phyloP scores from a whole-genome alignment of 805 yeast genomes.

The Komagataella populi region DNA sequence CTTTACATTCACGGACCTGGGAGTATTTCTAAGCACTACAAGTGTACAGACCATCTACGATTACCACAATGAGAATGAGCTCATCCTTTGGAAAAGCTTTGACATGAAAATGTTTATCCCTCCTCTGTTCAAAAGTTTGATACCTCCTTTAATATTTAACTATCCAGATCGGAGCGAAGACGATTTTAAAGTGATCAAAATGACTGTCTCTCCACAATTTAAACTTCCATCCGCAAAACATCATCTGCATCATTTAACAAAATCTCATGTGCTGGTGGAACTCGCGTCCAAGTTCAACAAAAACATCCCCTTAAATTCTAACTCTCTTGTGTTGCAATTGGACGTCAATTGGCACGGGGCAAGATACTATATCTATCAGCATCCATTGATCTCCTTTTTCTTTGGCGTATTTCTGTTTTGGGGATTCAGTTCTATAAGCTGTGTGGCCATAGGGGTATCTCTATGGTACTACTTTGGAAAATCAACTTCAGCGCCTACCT shows the following conservation, averaged over 20 bases:
- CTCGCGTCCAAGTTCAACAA: background rate
- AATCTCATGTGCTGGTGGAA: background rate
- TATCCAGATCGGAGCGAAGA: background rate
- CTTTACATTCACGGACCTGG: background rate
- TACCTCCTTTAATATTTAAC: background rate
- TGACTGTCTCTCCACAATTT: background rate
- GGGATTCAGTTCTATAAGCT: constrained; percentile 18
- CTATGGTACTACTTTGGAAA: constrained; percentile 10
- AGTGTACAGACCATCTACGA: background rate
- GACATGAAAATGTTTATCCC: background rate
- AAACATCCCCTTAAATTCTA: background rate
- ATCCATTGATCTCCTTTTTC: constrained; percentile 18
- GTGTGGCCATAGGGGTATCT: constrained; percentile 14
- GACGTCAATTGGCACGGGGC: constrained; percentile 27
- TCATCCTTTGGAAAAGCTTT: background rate
- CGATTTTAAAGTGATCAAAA: background rate
- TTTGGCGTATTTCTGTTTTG: constrained; percentile 25
- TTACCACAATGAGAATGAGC: background rate
- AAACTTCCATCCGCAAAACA: background rate
- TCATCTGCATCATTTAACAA: background rate
- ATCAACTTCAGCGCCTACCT: background rate
- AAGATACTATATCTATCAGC: constrained; percentile 24
- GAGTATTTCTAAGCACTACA: background rate
- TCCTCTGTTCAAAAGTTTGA: background rate
- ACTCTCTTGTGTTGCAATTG: constrained; percentile 5